Evolutionary conservation across 768 basidiomycete species (phyloP).

Genomic region (Mycena galopus): DNA sequence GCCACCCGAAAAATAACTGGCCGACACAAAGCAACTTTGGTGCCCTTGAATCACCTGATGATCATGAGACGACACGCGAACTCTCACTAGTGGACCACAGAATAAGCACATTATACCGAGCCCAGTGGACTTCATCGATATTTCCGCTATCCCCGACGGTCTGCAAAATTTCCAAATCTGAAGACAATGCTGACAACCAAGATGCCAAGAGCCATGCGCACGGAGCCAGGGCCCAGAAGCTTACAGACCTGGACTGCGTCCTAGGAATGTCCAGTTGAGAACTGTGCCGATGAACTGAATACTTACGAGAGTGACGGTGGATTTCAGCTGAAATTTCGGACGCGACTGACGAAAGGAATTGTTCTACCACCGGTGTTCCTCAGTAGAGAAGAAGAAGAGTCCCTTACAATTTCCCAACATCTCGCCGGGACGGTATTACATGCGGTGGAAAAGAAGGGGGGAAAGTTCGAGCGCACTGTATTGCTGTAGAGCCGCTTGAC

Average conservation of each 20-base stretch:
- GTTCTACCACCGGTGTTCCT: neutral
- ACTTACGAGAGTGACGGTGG: too few species aligned
- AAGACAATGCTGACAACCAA: slow-evolving; percentile 34
- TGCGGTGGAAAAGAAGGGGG: neutral
- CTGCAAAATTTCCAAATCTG: slow-evolving; percentile 39
- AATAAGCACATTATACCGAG: slow-evolving; percentile 38
- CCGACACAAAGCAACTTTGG: slow-evolving; percentile 37
- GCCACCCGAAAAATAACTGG: slow-evolving; percentile 41
- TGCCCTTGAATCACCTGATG: neutral
- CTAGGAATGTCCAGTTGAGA: slow-evolving; percentile 19
- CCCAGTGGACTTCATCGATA: slow-evolving; percentile 30
- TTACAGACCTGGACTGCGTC: slow-evolving; percentile 21
- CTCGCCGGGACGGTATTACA: neutral
- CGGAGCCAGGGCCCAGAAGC: neutral
- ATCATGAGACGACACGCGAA: neutral
- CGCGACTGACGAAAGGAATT: slow-evolving; percentile 6
- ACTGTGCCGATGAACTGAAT: slow-evolving; percentile 22
- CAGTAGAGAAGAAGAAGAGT: neutral
- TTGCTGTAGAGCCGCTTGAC: too few species aligned
- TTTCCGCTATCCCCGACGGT: slow-evolving; percentile 36
- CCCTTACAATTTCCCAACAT: slow-evolving; percentile 3
- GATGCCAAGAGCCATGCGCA: neutral
- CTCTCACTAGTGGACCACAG: slow-evolving; percentile 32
- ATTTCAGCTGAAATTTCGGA: neutral
- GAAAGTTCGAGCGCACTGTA: too few species aligned